Evolutionary conservation across 257 asterid genomes (phyloP).

Genomic region (Solanum rostratum): DNA sequence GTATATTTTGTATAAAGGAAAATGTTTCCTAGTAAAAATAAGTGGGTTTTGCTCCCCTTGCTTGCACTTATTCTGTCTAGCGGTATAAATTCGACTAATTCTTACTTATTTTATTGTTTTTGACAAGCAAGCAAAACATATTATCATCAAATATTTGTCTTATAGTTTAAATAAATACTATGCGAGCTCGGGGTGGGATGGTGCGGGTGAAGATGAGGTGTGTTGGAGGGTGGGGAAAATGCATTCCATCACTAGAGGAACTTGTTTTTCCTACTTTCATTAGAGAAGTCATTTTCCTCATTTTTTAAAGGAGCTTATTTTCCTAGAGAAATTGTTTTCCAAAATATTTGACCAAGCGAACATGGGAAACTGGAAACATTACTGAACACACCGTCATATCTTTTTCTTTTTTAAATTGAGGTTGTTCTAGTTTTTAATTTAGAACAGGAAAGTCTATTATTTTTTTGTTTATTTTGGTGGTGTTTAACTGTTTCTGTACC

Average conservation of each 20-base stretch:
- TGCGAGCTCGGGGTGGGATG: background rate
- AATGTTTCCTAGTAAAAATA: no score
- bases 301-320: background rate
- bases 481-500: background rate
- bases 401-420: background rate
- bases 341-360: background rate
- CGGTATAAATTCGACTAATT: no score
- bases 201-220: background rate
- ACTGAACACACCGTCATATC: background rate
- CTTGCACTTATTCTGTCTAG: no score
- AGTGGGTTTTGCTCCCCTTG: no score
- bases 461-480: background rate
- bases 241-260: background rate
- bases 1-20: background rate
- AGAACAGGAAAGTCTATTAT: background rate
- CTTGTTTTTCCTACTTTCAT: background rate
- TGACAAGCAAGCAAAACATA: background rate
- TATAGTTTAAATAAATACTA: no score
- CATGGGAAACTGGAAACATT: background rate
- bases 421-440: background rate
- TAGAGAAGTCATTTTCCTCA: background rate
- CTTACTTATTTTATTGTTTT: no score
- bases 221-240: background rate
- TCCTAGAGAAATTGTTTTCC: background rate
- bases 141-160: background rate